Evolutionary conservation across 768 basidiomycete species (phyloP), one percentile per base, ranked within the genome.

Genomic region (Astraeus odoratus): DNA sequence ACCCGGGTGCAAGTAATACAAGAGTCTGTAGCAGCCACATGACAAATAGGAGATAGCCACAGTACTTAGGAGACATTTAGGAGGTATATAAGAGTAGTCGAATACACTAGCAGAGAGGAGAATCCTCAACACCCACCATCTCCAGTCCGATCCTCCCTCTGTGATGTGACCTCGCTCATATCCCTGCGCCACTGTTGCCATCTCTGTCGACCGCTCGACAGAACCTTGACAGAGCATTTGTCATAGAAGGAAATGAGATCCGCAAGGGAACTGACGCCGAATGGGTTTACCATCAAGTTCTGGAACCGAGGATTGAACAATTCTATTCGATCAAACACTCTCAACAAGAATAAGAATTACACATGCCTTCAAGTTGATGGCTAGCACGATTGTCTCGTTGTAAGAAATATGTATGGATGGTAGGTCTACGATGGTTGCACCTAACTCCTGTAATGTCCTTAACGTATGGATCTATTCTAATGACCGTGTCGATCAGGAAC

Each of bases 161-260:
- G n/a, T n/a, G n/a, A n/a, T n/a, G n/a, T n/a, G n/a, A n/a, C n/a
- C n/a, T n/a, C n/a, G n/a, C n/a, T n/a, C n/a, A n/a, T n/a, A n/a
- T n/a, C n/a, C n/a, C n/a, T n/a, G n/a, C n/a, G n/a, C n/a, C n/a
- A n/a, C n/a, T n/a, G n/a, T n/a, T n/a, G n/a, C n/a, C n/a, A n/a
- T n/a, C n/a, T n/a, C n/a, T n/a, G n/a, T n/a, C n/a, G n/a, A n/a
- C n/a, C n/a, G n/a, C n/a, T n/a, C n/a, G n/a, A n/a, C n/a, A n/a
- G n/a, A n/a, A n/a, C n/a, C n/a, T n/a, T n/a, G n/a, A n/a, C n/a
- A n/a, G n/a, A n/a, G n/a, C n/a, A n/a, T n/a, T 63, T 67, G 30
- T 69, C 57, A 54, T 84, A 70, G 60, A 81, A 82, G 22, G 57
- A 54, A 31, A 83, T 81, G 24, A 83, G 55, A 45, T 80, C 77